A percentile compares a stretch with the other conserved stretches of the same genome.
Conservation (phyloP, 441 rosid species). For the Francoa sonchifolia region DNA sequence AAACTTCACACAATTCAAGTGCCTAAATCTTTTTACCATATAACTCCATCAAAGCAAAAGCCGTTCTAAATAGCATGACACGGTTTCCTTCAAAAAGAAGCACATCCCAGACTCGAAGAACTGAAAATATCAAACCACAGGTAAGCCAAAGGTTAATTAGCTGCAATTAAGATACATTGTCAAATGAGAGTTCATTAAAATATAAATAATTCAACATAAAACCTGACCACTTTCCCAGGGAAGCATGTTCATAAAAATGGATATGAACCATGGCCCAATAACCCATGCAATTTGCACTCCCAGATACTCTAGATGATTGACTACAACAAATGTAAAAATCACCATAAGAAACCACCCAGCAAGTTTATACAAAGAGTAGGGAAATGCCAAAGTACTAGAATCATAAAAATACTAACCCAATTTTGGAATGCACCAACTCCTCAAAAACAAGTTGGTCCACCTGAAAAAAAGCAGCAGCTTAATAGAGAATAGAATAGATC, state of each 20-base stretch:
- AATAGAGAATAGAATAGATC: too few species aligned
- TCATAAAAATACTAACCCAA: slow-evolving; percentile 45
- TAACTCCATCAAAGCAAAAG: slow-evolving; percentile 67
- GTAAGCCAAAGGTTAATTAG: too few species aligned
- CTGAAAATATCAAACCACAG: slow-evolving; percentile 22
- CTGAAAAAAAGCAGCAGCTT: too few species aligned
- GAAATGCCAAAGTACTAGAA: slow-evolving; percentile 6
- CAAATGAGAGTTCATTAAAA: not conserved
- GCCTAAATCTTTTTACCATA: slow-evolving; percentile 29
- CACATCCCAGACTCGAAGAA: slow-evolving; percentile 79
- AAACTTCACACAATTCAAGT: not conserved
- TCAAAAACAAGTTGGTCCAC: slow-evolving; percentile 76
- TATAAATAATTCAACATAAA: slow-evolving; percentile 4
- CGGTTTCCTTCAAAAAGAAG: slow-evolving; percentile 70
- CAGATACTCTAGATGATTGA: slow-evolving; percentile 79
- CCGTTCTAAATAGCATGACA: slow-evolving; percentile 62
- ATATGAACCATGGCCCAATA: slow-evolving; percentile 67
- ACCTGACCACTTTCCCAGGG: slow-evolving; percentile 78
- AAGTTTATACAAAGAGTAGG: slow-evolving; percentile 14
- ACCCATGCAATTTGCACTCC: slow-evolving; percentile 86
- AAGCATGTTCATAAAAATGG: slow-evolving; percentile 62
- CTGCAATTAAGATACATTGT: not conserved
- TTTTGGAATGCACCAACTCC: slow-evolving; percentile 59
- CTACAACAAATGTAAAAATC: slow-evolving; percentile 53
- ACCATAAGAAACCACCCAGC: slow-evolving; percentile 27